These are phyloP conservation scores for Beta lomatogona DNA, from an alignment of 179 eudicot genomes.

Conservation along the genomic window DNA sequence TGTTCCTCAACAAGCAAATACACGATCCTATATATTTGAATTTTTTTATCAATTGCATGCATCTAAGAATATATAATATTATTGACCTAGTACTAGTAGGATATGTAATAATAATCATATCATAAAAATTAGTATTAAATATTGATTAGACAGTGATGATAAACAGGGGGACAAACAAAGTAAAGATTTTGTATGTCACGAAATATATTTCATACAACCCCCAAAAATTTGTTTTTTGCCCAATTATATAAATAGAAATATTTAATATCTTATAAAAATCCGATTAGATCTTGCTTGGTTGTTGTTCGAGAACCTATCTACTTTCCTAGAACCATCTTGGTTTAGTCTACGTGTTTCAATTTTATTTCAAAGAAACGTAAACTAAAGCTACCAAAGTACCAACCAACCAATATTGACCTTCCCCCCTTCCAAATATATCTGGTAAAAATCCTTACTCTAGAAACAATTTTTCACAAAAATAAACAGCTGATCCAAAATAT, in stretches of 20 bases:
- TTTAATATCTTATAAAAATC: slow-evolving; percentile 3
- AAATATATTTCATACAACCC: slow-evolving; percentile 21
- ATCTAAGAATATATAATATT: neutral
- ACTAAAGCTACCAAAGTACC: slow-evolving; percentile 15
- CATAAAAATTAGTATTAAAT: neutral
- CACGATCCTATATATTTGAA: slow-evolving; percentile 7
- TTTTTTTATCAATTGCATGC: neutral
- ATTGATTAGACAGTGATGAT: neutral
- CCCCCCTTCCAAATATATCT: neutral
- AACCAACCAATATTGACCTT: slow-evolving; percentile 34
- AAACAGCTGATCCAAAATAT: neutral
- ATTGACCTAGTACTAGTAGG: neutral
- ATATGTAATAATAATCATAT: neutral
- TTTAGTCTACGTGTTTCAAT: slow-evolving; percentile 28
- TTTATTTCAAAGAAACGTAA: slow-evolving; percentile 9
- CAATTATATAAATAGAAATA: too few relatives aligned
- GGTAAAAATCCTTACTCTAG: neutral
- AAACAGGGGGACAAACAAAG: slow-evolving; percentile 15
- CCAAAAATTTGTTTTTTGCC: slow-evolving; percentile 11
- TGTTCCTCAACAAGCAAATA: slow-evolving; percentile 24
- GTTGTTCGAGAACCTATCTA: slow-evolving; percentile 31
- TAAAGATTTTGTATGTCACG: slow-evolving; percentile 24
- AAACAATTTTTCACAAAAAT: neutral
- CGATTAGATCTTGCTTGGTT: slow-evolving; percentile 25
- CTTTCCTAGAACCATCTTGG: slow-evolving; percentile 31